Percentiles rank a stretch among this genome's conserved stretches.
phyloP scores from a whole-genome alignment of 768 basidiomycete species.

The Pholiota molesta region DNA sequence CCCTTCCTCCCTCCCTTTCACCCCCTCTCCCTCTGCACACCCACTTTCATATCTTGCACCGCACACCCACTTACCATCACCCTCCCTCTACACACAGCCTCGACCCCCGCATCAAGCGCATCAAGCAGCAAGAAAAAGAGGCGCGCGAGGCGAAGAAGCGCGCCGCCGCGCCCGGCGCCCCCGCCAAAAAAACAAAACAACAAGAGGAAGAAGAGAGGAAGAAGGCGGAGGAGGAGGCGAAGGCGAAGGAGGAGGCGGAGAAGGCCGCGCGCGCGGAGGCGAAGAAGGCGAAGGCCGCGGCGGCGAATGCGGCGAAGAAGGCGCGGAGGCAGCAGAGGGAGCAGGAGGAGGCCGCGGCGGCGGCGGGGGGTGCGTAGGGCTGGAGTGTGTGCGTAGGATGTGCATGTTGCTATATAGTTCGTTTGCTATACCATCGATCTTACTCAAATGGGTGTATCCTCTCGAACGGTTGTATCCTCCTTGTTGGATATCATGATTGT shows the following conservation, averaged over 20 bases:
- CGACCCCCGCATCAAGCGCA: slow-evolving; percentile 96
- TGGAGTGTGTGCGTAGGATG: too few species aligned
- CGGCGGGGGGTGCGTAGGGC: background rate
- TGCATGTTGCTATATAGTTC: too few species aligned
- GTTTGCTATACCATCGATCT: too few species aligned
- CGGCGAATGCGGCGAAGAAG: slow-evolving; percentile 91
- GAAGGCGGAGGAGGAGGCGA: slow-evolving; percentile 68
- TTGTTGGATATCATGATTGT: too few species aligned
- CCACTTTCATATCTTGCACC: background rate
- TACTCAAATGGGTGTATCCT: too few species aligned
- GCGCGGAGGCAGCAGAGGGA: slow-evolving; percentile 69
- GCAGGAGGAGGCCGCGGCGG: slow-evolving; percentile 37
- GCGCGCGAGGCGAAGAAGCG: slow-evolving; percentile 90
- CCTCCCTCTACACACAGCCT: slow-evolving; percentile 37
- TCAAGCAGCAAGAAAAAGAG: slow-evolving; percentile 96
- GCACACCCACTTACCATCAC: too few species aligned
- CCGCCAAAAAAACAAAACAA: slow-evolving; percentile 70
- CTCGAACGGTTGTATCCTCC: too few species aligned
- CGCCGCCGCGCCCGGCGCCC: slow-evolving; percentile 46
- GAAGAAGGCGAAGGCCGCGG: slow-evolving; percentile 83
- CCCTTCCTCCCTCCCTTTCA: slow-evolving; percentile 3
- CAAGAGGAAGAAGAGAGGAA: slow-evolving; percentile 80
- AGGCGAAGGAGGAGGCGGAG: slow-evolving; percentile 83
- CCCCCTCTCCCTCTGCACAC: background rate
- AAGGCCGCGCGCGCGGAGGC: slow-evolving; percentile 74